These are phyloP conservation scores for Phytopythium mirpurense DNA, from an alignment of 352 stramenopile genomes.

Conservation along the genomic window DNA sequence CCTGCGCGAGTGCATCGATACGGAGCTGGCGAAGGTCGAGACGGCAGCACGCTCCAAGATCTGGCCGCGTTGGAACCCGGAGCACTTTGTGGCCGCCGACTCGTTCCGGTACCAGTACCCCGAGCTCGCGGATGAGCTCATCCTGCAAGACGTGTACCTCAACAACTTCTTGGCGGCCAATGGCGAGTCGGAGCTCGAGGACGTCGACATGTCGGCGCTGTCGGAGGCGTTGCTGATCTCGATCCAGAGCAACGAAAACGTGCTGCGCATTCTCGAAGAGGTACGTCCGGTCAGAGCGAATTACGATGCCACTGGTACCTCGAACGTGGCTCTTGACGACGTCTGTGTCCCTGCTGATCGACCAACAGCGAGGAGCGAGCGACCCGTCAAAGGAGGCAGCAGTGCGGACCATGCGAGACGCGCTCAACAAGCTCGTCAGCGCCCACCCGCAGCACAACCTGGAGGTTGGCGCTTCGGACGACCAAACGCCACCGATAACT, in stretches of 20 bases:
- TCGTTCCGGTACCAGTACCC: constrained; percentile 85
- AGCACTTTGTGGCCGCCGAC: constrained; percentile 83
- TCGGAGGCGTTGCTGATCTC: constrained; percentile 75
- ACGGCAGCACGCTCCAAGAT: constrained; percentile 35
- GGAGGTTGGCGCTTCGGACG: constrained; percentile 27
- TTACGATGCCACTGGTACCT: neutral
- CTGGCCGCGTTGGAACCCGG: constrained; percentile 76
- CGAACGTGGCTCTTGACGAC: neutral
- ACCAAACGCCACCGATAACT: constrained; percentile 4
- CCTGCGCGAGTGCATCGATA: constrained; percentile 42
- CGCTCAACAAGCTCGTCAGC: constrained; percentile 71
- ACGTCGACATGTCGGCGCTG: constrained; percentile 73
- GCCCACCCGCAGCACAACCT: constrained; percentile 76
- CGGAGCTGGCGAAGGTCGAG: constrained; percentile 67
- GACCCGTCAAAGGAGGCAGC: constrained; percentile 53
- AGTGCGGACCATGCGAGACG: constrained; percentile 63
- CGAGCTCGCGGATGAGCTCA: constrained; percentile 65
- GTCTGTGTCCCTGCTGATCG: neutral
- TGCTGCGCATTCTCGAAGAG: constrained; percentile 70
- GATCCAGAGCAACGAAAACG: constrained; percentile 80
- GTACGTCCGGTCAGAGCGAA: constrained; percentile 10
- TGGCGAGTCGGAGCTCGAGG: constrained; percentile 45
- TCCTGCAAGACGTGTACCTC: constrained; percentile 79
- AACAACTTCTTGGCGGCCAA: constrained; percentile 64
- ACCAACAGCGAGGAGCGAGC: constrained; percentile 37